phyloP scores from a whole-genome alignment of 495 filamentous ascomycete species.

The Neurospora terricola region DNA sequence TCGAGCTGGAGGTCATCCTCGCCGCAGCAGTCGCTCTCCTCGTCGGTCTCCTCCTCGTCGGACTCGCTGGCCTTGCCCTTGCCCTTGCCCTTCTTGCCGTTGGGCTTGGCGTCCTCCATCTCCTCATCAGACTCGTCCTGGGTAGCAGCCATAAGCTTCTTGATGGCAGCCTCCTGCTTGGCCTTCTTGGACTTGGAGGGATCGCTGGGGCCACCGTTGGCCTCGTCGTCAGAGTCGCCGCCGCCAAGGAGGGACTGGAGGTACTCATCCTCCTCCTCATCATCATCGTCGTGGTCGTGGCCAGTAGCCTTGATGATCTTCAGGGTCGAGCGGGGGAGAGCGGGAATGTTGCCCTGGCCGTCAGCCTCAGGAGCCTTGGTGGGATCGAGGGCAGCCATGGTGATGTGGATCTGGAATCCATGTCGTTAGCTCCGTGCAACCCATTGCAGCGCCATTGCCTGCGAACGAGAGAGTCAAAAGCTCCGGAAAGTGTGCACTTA shows the following conservation, averaged over 20 bases:
- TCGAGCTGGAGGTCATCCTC: constrained; percentile 63
- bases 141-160: constrained; percentile 61
- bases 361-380: constrained; percentile 60
- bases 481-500: constrained; percentile 38
- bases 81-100: constrained; percentile 46
- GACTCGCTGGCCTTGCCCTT: constrained; percentile 67
- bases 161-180: constrained; percentile 55
- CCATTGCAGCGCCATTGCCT: neutral
- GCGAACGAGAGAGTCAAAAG: neutral
- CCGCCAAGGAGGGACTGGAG: constrained; percentile 42
- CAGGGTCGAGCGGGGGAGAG: constrained; percentile 67
- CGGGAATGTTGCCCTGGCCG: constrained; percentile 48
- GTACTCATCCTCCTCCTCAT: constrained; percentile 49
- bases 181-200: constrained; percentile 80
- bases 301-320: constrained; percentile 69
- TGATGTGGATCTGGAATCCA: constrained; percentile 69
- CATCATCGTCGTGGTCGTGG: constrained; percentile 43
- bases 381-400: constrained; percentile 97
- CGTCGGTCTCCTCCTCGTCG: constrained; percentile 44
- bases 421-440: constrained; percentile 3
- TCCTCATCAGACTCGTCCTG: constrained; percentile 45
- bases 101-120: constrained; percentile 51
- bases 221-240: constrained; percentile 56
- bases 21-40: constrained; percentile 37
- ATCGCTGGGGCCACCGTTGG: constrained; percentile 83